Conservation (phyloP, 2,329 filamentous ascomycete genomes). For the Septoria petroselini region DNA sequence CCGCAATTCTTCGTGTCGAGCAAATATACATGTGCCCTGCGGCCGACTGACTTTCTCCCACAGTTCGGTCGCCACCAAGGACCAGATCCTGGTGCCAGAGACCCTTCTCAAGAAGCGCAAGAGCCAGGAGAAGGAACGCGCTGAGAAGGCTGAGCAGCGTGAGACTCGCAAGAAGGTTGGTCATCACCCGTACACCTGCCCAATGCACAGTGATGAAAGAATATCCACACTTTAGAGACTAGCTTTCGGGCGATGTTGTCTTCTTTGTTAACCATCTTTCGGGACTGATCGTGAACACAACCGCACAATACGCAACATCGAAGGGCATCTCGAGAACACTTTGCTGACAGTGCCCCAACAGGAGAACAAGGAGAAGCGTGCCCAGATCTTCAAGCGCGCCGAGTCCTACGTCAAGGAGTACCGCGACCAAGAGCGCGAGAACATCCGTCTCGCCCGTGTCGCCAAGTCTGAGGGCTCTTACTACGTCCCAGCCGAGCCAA, state of each 20-base stretch:
- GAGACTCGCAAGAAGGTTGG: slow-evolving; percentile 79
- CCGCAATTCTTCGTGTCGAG: slow-evolving; percentile 92
- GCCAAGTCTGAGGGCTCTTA: slow-evolving; percentile 90
- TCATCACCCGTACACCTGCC: slow-evolving; percentile 34
- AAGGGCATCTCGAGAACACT: slow-evolving; percentile 17
- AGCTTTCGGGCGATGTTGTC: slow-evolving; percentile 93
- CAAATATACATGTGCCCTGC: slow-evolving; percentile 48
- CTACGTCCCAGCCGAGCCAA: slow-evolving; percentile 91
- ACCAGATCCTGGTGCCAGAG: slow-evolving; percentile 97
- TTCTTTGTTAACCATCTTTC: slow-evolving; percentile 97
- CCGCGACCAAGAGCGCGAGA: slow-evolving; percentile 96
- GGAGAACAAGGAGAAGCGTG: slow-evolving; percentile 98
- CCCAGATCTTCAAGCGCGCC: slow-evolving; percentile 98
- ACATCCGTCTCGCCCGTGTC: slow-evolving; percentile 84
- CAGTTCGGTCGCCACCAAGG: slow-evolving; percentile 87
- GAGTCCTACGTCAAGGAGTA: slow-evolving; percentile 99
- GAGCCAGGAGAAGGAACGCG: slow-evolving; percentile 98
- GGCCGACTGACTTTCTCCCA: slow-evolving; percentile 61
- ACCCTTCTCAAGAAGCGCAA: slow-evolving; percentile 99
- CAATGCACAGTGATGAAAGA: slow-evolving; percentile 64
- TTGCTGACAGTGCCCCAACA: slow-evolving; percentile 48
- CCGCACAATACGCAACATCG: slow-evolving; percentile 1
- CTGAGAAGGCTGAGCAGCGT: slow-evolving; percentile 62
- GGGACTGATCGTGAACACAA: slow-evolving; percentile 74
- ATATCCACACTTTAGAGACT: slow-evolving; percentile 80